Evolutionary conservation across 345 rosid genomes (phyloP).

Genomic region (Laguncularia racemosa): DNA sequence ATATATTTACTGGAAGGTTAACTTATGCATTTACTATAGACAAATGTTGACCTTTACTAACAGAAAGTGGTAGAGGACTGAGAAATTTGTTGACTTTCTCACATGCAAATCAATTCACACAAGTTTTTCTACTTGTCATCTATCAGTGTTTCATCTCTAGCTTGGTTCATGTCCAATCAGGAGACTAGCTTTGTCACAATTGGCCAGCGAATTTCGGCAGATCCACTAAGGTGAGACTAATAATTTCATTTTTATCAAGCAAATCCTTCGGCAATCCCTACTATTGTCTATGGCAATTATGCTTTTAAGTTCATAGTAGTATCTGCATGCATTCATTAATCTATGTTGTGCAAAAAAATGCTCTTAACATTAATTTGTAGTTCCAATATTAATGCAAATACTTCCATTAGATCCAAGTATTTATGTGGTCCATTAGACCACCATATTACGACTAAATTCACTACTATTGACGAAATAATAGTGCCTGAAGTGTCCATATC

Average conservation of each 20-base stretch:
- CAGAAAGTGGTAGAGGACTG: too few species aligned
- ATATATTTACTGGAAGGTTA: slow-evolving; percentile 95
- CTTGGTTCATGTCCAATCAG: slow-evolving; percentile 99
- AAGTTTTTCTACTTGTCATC: slow-evolving; percentile 12
- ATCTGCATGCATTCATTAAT: too few species aligned
- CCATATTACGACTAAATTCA: too few species aligned
- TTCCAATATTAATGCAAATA: too few species aligned
- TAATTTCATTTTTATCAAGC: not conserved
- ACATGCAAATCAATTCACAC: slow-evolving; percentile 3
- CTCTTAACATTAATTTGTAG: too few species aligned
- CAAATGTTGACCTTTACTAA: not conserved
- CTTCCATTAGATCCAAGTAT: too few species aligned
- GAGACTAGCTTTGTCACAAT: slow-evolving; percentile 95
- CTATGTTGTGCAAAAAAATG: too few species aligned
- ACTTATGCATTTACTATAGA: slow-evolving; percentile 2
- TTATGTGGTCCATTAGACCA: too few species aligned
- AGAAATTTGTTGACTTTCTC: not conserved
- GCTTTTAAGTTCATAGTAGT: not conserved
- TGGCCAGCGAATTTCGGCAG: slow-evolving; percentile 97
- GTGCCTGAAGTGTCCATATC: too few species aligned
- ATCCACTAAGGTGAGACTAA: slow-evolving; percentile 73
- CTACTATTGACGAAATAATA: too few species aligned
- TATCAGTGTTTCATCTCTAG: slow-evolving; percentile 92
- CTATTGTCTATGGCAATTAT: not conserved
- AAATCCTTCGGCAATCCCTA: too few species aligned